These are phyloP conservation scores for Farysia itapuensis DNA, from an alignment of 1,284 basidiomycete genomes.

Conservation along the genomic window DNA sequence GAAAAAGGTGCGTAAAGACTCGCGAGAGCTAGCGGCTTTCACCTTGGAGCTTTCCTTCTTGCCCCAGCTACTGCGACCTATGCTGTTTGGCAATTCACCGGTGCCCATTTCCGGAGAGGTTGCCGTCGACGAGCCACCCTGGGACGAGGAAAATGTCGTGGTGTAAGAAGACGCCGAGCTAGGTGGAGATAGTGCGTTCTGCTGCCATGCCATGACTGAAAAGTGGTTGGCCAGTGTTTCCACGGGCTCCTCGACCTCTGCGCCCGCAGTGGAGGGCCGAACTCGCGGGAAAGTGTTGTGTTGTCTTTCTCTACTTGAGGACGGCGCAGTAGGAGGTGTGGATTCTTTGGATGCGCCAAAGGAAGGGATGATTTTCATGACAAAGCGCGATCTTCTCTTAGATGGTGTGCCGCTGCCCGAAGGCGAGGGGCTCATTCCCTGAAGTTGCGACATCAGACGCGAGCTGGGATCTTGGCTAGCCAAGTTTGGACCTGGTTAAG, in stretches of 20 bases:
- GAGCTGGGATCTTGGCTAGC: slow-evolving; percentile 22
- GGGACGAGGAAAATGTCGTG: neutral
- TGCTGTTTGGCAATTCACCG: neutral
- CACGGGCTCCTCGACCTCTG: slow-evolving; percentile 1
- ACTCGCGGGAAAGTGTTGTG: slow-evolving; percentile 17
- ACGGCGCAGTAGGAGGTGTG: neutral
- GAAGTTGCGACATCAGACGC: slow-evolving; percentile 10
- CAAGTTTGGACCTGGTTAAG: slow-evolving; percentile 29
- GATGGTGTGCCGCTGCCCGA: no score
- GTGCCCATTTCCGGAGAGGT: neutral
- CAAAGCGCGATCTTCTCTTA: slow-evolving; percentile 4
- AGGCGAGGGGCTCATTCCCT: no score
- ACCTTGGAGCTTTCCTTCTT: no score
- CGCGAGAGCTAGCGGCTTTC: no score
- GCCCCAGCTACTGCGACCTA: neutral
- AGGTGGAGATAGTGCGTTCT: slow-evolving; percentile 3
- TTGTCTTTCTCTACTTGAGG: neutral
- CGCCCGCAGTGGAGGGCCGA: neutral
- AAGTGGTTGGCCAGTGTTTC: slow-evolving; percentile 11
- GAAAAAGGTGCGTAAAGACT: no score
- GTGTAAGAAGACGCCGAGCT: slow-evolving; percentile 6
- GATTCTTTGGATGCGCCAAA: neutral
- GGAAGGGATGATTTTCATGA: slow-evolving; percentile 38
- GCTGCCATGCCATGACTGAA: neutral
- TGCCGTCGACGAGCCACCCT: neutral